These are phyloP conservation scores for Colletotrichum aenigma DNA, from an alignment of 2,329 filamentous ascomycete genomes.

Conservation along the genomic window DNA sequence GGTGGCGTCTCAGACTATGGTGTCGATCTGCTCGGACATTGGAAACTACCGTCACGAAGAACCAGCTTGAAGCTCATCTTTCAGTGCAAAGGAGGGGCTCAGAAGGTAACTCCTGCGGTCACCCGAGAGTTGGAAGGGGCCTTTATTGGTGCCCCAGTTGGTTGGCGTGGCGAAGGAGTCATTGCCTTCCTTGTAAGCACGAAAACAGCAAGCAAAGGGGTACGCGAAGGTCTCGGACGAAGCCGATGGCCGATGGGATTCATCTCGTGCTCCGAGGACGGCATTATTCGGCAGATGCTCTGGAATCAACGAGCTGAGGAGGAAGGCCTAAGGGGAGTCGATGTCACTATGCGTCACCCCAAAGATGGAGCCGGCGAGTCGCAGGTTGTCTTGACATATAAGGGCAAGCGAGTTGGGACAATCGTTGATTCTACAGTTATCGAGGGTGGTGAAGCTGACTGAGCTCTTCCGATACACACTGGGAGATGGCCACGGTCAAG, in stretches of 20 bases:
- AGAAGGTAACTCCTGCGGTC: conserved; percentile 59
- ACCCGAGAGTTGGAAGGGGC: conserved; percentile 82
- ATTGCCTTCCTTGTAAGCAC: conserved; percentile 75
- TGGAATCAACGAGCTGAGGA: conserved; percentile 73
- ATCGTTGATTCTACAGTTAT: not conserved
- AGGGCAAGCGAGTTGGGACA: conserved; percentile 39
- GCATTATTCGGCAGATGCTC: conserved; percentile 68
- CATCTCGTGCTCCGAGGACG: conserved; percentile 63
- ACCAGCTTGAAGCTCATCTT: conserved; percentile 51
- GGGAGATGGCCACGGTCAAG: not conserved
- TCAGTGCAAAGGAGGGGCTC: conserved; percentile 72
- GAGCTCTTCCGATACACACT: not conserved
- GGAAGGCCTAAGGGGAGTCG: conserved; percentile 65
- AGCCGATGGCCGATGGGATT: conserved; percentile 76
- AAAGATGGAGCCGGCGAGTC: conserved; percentile 31
- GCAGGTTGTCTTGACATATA: conserved; percentile 55
- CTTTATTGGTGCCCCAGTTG: conserved; percentile 73
- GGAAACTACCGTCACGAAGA: conserved; percentile 58
- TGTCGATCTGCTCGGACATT: conserved; percentile 76
- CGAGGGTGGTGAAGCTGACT: not conserved
- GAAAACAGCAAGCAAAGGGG: conserved; percentile 76
- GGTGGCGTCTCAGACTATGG: conserved; percentile 72
- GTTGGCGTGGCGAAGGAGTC: conserved; percentile 70
- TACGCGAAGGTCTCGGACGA: conserved; percentile 72
- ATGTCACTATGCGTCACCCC: conserved; percentile 51